phyloP scores from a whole-genome alignment of 2,329 filamentous ascomycete genomes.

The Aphanocladium album region DNA sequence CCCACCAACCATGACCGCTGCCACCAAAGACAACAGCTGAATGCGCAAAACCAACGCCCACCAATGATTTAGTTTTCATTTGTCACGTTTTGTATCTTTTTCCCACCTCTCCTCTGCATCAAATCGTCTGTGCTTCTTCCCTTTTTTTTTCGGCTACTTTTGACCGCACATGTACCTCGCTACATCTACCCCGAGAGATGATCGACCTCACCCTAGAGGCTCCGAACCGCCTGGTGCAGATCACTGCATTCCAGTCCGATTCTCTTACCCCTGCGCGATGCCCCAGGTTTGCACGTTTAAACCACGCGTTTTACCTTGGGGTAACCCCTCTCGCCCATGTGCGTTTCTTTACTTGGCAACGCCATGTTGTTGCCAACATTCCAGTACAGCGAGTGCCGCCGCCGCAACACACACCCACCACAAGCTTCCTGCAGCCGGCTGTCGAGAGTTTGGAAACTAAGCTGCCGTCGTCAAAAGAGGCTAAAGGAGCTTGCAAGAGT shows the following conservation, averaged over 20 bases:
- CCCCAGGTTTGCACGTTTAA: too few species aligned
- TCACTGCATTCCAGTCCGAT: background rate
- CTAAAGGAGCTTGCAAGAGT: background rate
- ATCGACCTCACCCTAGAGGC: background rate
- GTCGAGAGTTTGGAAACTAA: too few species aligned
- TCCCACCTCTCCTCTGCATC: background rate
- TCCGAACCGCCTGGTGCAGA: background rate
- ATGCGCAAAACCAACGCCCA: background rate
- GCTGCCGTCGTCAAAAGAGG: too few species aligned
- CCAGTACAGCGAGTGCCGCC: background rate
- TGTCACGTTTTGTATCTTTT: slow-evolving; percentile 3
- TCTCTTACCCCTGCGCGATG: background rate
- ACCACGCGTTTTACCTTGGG: too few species aligned
- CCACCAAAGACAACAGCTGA: background rate
- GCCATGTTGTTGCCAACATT: background rate
- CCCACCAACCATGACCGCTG: background rate
- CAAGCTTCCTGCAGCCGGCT: too few species aligned
- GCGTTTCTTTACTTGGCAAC: background rate
- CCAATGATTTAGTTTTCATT: background rate
- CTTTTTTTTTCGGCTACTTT: background rate
- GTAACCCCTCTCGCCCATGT: too few species aligned
- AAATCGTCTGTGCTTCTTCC: background rate
- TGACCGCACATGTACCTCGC: background rate
- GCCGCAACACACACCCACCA: too few species aligned
- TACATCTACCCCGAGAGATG: background rate